Conservation (phyloP, 2,329 filamentous ascomycete genomes). For the Anisogramma anomala region DNA sequence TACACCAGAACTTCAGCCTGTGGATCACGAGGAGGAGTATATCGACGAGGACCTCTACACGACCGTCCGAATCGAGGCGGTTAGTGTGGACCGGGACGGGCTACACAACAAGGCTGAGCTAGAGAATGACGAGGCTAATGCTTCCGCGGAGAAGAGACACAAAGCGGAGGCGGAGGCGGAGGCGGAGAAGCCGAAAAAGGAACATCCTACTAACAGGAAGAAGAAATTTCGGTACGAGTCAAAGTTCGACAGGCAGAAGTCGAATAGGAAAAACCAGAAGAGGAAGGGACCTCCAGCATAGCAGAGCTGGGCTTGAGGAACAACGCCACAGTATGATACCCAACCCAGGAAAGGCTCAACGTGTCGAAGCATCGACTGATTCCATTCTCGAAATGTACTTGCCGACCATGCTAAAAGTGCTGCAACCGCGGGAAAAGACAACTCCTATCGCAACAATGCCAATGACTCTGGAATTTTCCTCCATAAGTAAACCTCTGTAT, state of each 20-base stretch:
- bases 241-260: constrained; percentile 71
- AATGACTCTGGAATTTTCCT: constrained; percentile 5
- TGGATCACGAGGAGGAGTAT: constrained; percentile 85
- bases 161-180: constrained; percentile 19
- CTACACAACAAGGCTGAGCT: constrained; percentile 44
- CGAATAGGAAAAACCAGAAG: constrained; percentile 58
- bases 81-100: constrained; percentile 66
- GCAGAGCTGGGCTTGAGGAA: background rate
- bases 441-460: constrained; percentile 13
- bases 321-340: constrained; percentile 10
- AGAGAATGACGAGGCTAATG: constrained; percentile 24
- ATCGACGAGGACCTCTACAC: constrained; percentile 94
- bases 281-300: constrained; percentile 24
- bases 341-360: background rate
- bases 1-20: constrained; percentile 30
- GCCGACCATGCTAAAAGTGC: constrained; percentile 13
- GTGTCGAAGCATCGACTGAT: constrained; percentile 11
- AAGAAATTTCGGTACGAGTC: constrained; percentile 88
- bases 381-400: constrained; percentile 11
- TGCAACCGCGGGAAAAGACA: constrained; percentile 7
- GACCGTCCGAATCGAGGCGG: constrained; percentile 84
- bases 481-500: background rate
- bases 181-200: constrained; percentile 38
- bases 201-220: constrained; percentile 66
- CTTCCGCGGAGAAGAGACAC: constrained; percentile 20